These are phyloP conservation scores for Fusarium heterosporum DNA, from an alignment of 2,329 filamentous ascomycete genomes.

Conservation along the genomic window DNA sequence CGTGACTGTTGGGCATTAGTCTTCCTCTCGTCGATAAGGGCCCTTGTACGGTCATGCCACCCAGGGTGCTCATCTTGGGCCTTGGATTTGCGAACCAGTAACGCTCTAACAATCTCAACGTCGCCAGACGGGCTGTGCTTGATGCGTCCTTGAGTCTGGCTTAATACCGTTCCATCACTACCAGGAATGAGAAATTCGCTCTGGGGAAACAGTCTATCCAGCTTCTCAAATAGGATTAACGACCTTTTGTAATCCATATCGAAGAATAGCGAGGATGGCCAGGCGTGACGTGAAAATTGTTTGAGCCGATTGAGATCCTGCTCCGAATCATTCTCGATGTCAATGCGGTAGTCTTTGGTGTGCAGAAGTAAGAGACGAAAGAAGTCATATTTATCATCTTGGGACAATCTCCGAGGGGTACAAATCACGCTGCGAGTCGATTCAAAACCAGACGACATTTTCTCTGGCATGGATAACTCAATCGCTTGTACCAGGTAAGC, in stretches of 20 bases:
- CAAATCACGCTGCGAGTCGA: background rate
- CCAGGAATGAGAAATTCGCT: constrained; percentile 28
- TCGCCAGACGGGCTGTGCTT: constrained; percentile 25
- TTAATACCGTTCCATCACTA: constrained; percentile 7
- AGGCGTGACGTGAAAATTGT: background rate
- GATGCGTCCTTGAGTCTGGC: constrained; percentile 9
- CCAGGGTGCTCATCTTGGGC: constrained; percentile 8
- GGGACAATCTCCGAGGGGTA: background rate
- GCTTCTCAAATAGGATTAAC: constrained; percentile 29
- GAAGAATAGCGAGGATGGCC: constrained; percentile 36
- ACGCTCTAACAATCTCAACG: constrained; percentile 19
- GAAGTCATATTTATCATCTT: constrained; percentile 35
- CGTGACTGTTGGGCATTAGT: constrained; percentile 41
- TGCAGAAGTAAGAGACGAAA: constrained; percentile 42
- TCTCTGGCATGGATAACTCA: background rate
- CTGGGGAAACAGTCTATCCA: constrained; percentile 23
- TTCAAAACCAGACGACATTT: background rate
- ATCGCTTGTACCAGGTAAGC: constrained; percentile 16
- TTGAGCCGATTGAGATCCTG: constrained; percentile 10
- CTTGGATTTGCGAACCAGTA: constrained; percentile 28
- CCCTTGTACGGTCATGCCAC: constrained; percentile 31
- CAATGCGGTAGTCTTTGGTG: constrained; percentile 28
- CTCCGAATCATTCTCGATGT: constrained; percentile 40
- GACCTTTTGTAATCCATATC: constrained; percentile 21
- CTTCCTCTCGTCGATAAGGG: constrained; percentile 38